Evolutionary conservation across 768 basidiomycete species (phyloP), one percentile per base, ranked within the genome.

Genomic region (Hericium rajendrae): DNA sequence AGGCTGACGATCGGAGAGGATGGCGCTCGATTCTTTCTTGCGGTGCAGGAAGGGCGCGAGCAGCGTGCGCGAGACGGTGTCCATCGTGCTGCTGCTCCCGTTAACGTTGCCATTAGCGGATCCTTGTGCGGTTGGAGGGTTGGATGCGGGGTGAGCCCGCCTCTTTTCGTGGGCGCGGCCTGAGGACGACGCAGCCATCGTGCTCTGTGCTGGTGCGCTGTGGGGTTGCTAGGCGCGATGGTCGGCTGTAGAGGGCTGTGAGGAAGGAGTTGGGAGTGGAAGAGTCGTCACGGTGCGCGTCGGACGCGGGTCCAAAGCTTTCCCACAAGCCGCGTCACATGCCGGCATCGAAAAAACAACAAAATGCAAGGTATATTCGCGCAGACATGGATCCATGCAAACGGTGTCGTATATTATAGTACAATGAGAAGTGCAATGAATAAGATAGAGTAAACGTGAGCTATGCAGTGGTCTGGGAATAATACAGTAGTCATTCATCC

Each of bases 1-100:
- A 39, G 26, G 67, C 86, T 66, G 72, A 92, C 90, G 76, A 69
- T 88, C 88, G 55, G 88, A 79, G 15, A 92, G 74, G 54, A 92
- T 86, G 66, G 77, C 79, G 13, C 81, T 79, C 2, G 90, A 86
- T 62, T 89, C 84, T 43, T 76, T 74, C 69, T 84, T 88, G 71
- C 75, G 80, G 67, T 65, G 71, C 6, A 64, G 68, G 66, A 91
- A 88, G 3, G 86, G 88, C 3, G 85, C 80, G 65, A 90, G 72
- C 62, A 91, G 73, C 16, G 83, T 80, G 61, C 84, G 86, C 61
- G 86, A 84, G 57, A 90, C 79, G 59, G 81, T 65, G 56, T 84
- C 80, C 32, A 88, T 69, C 69, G 74, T 83, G 63, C 70, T 69
- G 13, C 62, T 57, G 18, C 60, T 55, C 59, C 63, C 24, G 64